These are phyloP conservation scores for Aurantiochytrium sp. DNA, from an alignment of 108 stramenopile species.

Conservation along the genomic window DNA sequence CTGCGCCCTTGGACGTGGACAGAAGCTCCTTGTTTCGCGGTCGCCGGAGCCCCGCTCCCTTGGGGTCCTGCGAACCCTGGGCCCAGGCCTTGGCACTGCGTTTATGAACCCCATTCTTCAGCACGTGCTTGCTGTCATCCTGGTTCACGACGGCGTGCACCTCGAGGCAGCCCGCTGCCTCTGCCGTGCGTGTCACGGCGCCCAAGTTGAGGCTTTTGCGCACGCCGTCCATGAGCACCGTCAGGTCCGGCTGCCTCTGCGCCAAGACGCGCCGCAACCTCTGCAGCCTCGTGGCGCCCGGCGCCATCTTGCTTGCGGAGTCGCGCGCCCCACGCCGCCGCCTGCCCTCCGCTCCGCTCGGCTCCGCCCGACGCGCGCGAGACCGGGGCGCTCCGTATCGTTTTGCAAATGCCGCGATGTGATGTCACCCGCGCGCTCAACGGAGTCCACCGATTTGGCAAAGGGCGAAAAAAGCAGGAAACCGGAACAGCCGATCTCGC, in stretches of 20 bases:
- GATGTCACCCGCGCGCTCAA: no score
- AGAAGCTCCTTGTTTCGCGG: background rate
- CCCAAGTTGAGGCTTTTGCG: background rate
- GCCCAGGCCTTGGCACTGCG: no score
- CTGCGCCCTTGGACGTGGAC: background rate
- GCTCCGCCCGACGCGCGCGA: no score
- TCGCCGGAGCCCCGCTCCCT: background rate
- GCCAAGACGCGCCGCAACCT: background rate
- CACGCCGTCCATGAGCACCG: background rate
- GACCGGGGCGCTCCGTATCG: no score
- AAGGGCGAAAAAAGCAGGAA: no score
- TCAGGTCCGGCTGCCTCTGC: background rate
- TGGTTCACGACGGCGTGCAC: background rate
- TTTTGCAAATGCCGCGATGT: no score
- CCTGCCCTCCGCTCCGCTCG: no score
- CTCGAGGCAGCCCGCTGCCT: slow-evolving; percentile 1
- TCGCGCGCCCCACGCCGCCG: no score
- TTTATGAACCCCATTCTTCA: background rate
- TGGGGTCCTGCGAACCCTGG: background rate
- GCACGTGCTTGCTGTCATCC: background rate
- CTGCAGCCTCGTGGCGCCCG: background rate
- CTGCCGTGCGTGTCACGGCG: background rate
- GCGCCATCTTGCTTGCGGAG: background rate
- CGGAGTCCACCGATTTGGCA: no score
- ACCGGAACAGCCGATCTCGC: no score